Percentiles rank a stretch among this genome's conserved stretches.
Evolutionary conservation across 495 filamentous ascomycete species (phyloP).

Genomic region (Trichoderma parareesei): DNA sequence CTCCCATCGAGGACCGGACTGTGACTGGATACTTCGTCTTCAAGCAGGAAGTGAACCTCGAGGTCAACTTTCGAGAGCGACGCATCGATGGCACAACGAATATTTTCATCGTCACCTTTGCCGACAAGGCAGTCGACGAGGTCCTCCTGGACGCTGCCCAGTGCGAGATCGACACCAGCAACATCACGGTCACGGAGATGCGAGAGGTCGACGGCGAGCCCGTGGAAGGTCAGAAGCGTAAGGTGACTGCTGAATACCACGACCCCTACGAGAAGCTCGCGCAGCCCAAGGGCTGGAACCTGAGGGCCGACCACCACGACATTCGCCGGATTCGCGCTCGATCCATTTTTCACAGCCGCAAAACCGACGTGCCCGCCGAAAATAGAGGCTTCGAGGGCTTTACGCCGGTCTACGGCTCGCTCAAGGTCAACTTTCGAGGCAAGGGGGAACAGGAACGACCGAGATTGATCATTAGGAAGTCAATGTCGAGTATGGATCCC

Average conservation of each 20-base stretch:
- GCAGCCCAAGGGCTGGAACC: slow-evolving; percentile 46
- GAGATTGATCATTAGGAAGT: slow-evolving; percentile 22
- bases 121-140: slow-evolving; percentile 50
- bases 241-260: slow-evolving; percentile 51
- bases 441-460: slow-evolving; percentile 25
- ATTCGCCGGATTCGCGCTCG: slow-evolving; percentile 60
- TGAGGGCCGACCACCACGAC: slow-evolving; percentile 69
- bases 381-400: slow-evolving; percentile 31
- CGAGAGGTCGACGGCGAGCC: neutral
- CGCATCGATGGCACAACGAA: slow-evolving; percentile 71
- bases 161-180: slow-evolving; percentile 54
- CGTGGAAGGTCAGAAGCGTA: slow-evolving; percentile 17
- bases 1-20: slow-evolving; percentile 27
- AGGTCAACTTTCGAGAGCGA: slow-evolving; percentile 72
- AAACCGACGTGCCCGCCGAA: slow-evolving; percentile 33
- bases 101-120: slow-evolving; percentile 65
- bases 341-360: slow-evolving; percentile 46
- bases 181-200: slow-evolving; percentile 67
- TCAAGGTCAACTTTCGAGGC: slow-evolving; percentile 31
- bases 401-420: slow-evolving; percentile 35
- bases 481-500: slow-evolving; percentile 20
- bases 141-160: slow-evolving; percentile 82
- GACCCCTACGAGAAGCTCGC: slow-evolving; percentile 65
- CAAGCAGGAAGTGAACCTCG: slow-evolving; percentile 81
- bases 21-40: slow-evolving; percentile 47